Evolutionary conservation across 345 rosid genomes (phyloP), one percentile per base, ranked within the genome.

Genomic region (Cardamine occulta): DNA sequence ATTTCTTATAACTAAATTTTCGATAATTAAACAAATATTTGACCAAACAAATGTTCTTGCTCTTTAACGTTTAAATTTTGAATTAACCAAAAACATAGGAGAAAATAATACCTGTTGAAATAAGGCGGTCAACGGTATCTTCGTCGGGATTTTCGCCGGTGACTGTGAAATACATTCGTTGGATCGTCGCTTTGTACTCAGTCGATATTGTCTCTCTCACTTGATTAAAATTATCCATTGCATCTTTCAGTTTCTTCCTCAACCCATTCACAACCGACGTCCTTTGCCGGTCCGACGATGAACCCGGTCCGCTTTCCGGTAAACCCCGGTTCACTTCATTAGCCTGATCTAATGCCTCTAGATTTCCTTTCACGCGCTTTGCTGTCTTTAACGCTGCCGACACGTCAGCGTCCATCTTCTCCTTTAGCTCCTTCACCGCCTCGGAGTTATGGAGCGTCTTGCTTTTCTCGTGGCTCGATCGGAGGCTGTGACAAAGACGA

Each of bases 81-180:
- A 65, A 31, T 12, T 8, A 11, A 63, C 12, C 12, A 21, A 55
- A 55, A 17, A 31, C 1, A 26, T 6, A 39, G 12, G 51, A 51
- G 39, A 45, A 55, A 37, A 23, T 18, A 2, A n/a, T 66, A 90
- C 99, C 99, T 45, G 98, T 95, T 21, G 97, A 89, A 70, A 95
- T 95, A 68, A 95, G 79, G 8, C 79, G 88, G 82, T 96, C 98
- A 3, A 96, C 77, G 8, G 87, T 84, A 75, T 72, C 82, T 57
- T 90, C 99, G 44, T 93, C 96, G 15, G 97, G 97, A 74, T 88
- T 86, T 75, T 90, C 98, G 1, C 98, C 98, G 45, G 98, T 89
- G 68, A 93, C 96, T n/a, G 98, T 93, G 51, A 83, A 93, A 55
- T 87, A 96, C 80, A 91, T 84, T 47, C 99, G 78, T 82, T 83